phyloP scores from a whole-genome alignment of 768 basidiomycete genomes.

The Suillus subluteus region DNA sequence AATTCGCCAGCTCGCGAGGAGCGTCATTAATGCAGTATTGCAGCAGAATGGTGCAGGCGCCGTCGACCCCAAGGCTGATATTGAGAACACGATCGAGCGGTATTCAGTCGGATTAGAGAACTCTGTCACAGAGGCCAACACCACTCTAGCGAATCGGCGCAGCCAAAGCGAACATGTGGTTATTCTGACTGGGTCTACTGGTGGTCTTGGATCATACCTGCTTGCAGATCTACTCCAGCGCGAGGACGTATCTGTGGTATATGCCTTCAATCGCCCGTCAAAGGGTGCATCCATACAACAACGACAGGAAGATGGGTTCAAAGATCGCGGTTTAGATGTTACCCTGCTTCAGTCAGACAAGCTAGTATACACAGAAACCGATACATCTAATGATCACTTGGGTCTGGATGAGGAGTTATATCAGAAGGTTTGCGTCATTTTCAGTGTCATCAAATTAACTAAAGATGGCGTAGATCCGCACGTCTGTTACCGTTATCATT shows the following conservation, averaged over 20 bases:
- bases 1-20: no score
- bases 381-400: constrained; percentile 30
- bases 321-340: constrained; percentile 34
- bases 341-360: constrained; percentile 33
- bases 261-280: constrained; percentile 38
- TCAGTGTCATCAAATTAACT: not conserved
- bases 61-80: constrained; percentile 23
- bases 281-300: constrained; percentile 16
- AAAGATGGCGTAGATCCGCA: no score
- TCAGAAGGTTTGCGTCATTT: constrained; percentile 15
- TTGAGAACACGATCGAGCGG: constrained; percentile 44
- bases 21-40: constrained; percentile 11
- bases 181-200: constrained; percentile 44
- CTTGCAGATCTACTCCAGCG: constrained; percentile 32
- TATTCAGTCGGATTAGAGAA: constrained; percentile 34
- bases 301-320: constrained; percentile 33
- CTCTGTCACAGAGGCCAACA: no score
- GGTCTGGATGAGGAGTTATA: constrained; percentile 31
- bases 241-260: constrained; percentile 30
- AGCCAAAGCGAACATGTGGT: constrained; percentile 25
- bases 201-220: constrained; percentile 42
- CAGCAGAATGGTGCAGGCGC: not conserved
- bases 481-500: no score
- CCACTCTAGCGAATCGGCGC: constrained; percentile 1
- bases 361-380: constrained; percentile 38